Percentiles rank a stretch among this genome's conserved stretches.
Evolutionary conservation across 2,329 filamentous ascomycete species (phyloP).

Genomic region (Fusarium sp.): DNA sequence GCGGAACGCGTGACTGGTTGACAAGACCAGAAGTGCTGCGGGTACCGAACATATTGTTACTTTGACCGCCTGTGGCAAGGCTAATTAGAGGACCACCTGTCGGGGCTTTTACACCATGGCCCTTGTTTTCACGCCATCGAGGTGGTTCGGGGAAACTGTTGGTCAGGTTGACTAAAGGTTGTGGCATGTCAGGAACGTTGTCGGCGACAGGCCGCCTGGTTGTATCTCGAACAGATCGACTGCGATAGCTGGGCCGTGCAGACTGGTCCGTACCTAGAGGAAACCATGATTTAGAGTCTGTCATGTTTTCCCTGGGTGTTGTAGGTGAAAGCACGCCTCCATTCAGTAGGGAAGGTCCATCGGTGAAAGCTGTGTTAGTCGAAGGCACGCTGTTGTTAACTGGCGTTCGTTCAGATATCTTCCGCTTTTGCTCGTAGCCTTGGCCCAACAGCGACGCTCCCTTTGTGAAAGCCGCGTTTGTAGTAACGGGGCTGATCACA

Average conservation of each 20-base stretch:
- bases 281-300: constrained; percentile 52
- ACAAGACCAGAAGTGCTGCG: constrained; percentile 34
- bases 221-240: constrained; percentile 40
- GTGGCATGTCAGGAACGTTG: constrained; percentile 53
- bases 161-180: constrained; percentile 75
- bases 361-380: constrained; percentile 60
- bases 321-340: constrained; percentile 44
- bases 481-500: constrained; percentile 43
- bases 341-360: constrained; percentile 69
- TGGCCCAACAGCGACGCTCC: constrained; percentile 67
- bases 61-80: constrained; percentile 53
- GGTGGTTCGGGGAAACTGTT: constrained; percentile 72
- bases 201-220: constrained; percentile 43
- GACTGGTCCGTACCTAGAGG: constrained; percentile 54
- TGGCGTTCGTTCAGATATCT: constrained; percentile 46
- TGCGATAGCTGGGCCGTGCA: constrained; percentile 46
- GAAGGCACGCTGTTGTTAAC: constrained; percentile 44
- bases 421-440: constrained; percentile 60
- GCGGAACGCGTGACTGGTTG: constrained; percentile 28
- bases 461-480: constrained; percentile 61
- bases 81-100: constrained; percentile 60
- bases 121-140: constrained; percentile 65
- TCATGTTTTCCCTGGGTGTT: constrained; percentile 43
- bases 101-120: constrained; percentile 58
- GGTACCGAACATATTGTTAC: constrained; percentile 19